phyloP scores from a whole-genome alignment of 257 asterid genomes.

The Solanum habrochaites region DNA sequence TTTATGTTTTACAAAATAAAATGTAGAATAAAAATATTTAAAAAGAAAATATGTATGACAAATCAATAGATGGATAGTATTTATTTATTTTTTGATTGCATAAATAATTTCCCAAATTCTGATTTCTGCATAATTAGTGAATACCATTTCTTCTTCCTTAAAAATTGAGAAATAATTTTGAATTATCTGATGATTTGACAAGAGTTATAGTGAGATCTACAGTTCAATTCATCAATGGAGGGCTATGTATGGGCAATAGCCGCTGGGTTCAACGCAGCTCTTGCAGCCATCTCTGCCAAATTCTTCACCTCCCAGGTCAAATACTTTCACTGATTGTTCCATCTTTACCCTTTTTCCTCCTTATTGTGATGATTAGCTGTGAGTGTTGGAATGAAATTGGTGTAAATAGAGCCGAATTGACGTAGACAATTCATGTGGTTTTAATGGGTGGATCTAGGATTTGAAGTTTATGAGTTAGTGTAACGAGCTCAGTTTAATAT shows the following conservation, averaged over 20 bases:
- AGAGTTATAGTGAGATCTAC: neutral
- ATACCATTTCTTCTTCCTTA: neutral
- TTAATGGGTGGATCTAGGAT: neutral
- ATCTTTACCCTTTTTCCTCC: neutral
- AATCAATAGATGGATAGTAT: neutral
- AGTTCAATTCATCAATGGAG: conserved; percentile 8
- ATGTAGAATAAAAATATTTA: neutral
- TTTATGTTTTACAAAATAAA: neutral
- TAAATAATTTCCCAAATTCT: neutral
- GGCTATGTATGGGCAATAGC: conserved; percentile 74
- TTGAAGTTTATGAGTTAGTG: neutral
- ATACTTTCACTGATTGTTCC: neutral
- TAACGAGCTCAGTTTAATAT: neutral
- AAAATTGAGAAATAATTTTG: neutral
- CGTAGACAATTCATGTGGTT: neutral
- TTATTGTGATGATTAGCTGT: neutral
- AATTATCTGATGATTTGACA: neutral
- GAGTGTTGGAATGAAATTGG: neutral
- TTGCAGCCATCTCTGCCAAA: conserved; percentile 83
- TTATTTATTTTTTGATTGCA: neutral
- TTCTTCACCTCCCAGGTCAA: conserved; percentile 59
- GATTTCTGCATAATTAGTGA: neutral
- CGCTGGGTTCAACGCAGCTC: conserved; percentile 89
- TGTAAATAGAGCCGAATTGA: neutral
- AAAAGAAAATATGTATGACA: neutral